phyloP scores from a whole-genome alignment of 2,329 filamentous ascomycete genomes.

The Aspergillus bombycis region DNA sequence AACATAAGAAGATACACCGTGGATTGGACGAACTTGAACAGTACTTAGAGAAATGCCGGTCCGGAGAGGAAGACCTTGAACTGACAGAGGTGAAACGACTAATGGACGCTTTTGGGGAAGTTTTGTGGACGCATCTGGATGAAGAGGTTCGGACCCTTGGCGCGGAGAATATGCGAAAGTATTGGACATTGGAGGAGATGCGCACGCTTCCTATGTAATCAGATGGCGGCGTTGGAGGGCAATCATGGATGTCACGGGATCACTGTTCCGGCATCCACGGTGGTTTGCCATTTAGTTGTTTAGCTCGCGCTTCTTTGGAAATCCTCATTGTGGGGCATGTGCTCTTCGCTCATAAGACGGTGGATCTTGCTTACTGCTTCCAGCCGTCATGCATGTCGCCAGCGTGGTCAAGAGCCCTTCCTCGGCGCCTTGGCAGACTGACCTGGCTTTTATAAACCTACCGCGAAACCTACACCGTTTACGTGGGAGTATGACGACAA shows the following conservation, averaged over 20 bases:
- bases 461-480: not conserved
- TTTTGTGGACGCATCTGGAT: conserved; percentile 81
- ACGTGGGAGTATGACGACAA: not conserved
- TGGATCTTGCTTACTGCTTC: not conserved
- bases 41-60: conserved; percentile 66
- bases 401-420: not conserved
- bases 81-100: conserved; percentile 65
- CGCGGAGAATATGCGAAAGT: conserved; percentile 85
- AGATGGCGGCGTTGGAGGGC: not conserved
- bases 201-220: conserved; percentile 66
- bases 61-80: conserved; percentile 63
- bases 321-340: not conserved
- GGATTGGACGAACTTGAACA: conserved; percentile 70
- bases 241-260: not conserved
- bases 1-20: conserved; percentile 78
- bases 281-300: no score
- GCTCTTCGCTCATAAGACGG: not conserved
- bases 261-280: not conserved
- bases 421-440: not conserved
- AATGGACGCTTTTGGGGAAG: conserved; percentile 77
- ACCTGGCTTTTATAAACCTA: not conserved
- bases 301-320: not conserved
- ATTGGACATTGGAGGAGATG: conserved; percentile 80
- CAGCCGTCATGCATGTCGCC: not conserved
- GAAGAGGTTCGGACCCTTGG: conserved; percentile 78